A percentile compares a stretch with the other conserved stretches of the same genome.
Evolutionary conservation across 768 basidiomycete genomes (phyloP).

Genomic region (Cystobasidium tubakii): DNA sequence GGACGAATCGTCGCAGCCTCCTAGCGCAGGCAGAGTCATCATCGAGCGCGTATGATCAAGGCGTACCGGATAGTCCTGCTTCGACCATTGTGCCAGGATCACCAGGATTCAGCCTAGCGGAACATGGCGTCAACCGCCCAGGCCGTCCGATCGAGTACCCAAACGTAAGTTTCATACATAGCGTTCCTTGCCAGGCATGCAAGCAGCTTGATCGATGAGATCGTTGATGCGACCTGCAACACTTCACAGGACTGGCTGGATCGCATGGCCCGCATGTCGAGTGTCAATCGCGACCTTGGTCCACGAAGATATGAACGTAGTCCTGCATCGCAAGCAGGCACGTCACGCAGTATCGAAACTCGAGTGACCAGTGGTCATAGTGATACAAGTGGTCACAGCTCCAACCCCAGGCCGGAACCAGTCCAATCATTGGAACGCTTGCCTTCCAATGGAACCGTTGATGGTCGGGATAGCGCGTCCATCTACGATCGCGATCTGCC

Average conservation of each 20-base stretch:
- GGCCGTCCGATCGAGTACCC: constrained; percentile 8
- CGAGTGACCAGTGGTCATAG: constrained; percentile 23
- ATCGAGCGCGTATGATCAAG: not conserved
- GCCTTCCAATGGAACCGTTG: not conserved
- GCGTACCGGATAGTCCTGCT: not conserved
- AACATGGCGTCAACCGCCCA: constrained; percentile 7
- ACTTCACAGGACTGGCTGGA: constrained; percentile 11
- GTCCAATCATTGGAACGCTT: not conserved
- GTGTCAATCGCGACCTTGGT: not conserved
- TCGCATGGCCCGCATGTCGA: constrained; percentile 5
- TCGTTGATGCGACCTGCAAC: not conserved
- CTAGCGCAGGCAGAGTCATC: not conserved
- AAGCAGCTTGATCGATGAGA: not conserved
- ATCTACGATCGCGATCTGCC: constrained; percentile 21
- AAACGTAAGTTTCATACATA: not conserved
- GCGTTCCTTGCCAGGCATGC: not conserved
- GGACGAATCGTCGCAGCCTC: constrained; percentile 3
- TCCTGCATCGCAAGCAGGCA: not conserved
- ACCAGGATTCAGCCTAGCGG: constrained; percentile 14
- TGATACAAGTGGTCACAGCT: not conserved
- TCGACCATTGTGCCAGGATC: not conserved
- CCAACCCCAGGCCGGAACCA: not conserved
- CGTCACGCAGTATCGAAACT: constrained; percentile 14
- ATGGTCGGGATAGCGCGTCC: not conserved
- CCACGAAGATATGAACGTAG: constrained; percentile 4